phyloP scores from a whole-genome alignment of 164 flowering plant genomes.

The Macadamia integrifolia region DNA sequence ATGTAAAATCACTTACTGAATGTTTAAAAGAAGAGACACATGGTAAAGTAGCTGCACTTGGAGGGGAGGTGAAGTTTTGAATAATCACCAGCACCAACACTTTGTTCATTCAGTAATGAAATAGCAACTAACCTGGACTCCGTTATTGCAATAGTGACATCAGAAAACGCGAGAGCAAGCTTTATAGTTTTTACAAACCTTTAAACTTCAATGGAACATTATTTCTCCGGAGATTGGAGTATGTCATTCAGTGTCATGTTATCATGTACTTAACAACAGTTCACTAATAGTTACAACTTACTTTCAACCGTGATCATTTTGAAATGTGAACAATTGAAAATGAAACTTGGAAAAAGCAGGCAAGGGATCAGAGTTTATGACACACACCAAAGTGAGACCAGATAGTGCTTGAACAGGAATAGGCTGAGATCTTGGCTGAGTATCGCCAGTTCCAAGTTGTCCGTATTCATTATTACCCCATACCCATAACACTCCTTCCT shows the following conservation, averaged over 20 bases:
- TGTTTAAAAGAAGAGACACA: too few species aligned
- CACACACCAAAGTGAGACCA: constrained; percentile 76
- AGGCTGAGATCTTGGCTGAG: constrained; percentile 97
- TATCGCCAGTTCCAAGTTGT: constrained; percentile 98
- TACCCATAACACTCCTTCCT: constrained; percentile 85
- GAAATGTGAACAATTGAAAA: background rate
- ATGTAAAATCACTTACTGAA: too few species aligned
- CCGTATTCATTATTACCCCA: constrained; percentile 99
- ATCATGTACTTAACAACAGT: background rate
- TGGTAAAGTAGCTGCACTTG: too few species aligned
- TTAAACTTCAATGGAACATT: background rate
- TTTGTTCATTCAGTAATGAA: too few species aligned
- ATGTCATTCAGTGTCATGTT: too few species aligned
- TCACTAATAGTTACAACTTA: background rate
- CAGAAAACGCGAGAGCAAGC: too few species aligned
- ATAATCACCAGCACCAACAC: too few species aligned
- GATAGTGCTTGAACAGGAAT: constrained; percentile 81
- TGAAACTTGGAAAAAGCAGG: background rate
- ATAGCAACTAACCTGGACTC: too few species aligned
- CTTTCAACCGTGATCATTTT: background rate
- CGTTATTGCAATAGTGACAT: too few species aligned
- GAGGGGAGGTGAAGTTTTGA: too few species aligned
- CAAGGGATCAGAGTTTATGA: constrained; percentile 1
- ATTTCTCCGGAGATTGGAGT: background rate
- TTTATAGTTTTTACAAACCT: too few species aligned